Conservation (phyloP, 257 asterid genomes). For the Oldenlandia corymbosa region DNA sequence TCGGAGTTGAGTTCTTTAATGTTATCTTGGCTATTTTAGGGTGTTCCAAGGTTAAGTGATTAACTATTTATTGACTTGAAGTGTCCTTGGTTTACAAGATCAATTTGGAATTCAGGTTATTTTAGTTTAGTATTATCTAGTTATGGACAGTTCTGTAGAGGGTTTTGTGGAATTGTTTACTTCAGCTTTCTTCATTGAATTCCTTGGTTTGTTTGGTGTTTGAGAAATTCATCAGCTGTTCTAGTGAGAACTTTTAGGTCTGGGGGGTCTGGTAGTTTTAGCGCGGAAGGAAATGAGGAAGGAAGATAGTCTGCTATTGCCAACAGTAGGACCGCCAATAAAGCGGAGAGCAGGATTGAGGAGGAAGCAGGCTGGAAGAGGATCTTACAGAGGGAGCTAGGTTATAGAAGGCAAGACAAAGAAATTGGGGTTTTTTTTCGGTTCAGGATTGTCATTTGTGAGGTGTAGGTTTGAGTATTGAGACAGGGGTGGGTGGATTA, state of each 20-base stretch:
- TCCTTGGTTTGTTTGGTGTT: constrained; percentile 15
- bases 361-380: constrained; percentile 99
- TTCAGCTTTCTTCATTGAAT: constrained; percentile 18
- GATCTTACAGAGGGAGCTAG: constrained; percentile 99
- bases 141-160: constrained; percentile 30
- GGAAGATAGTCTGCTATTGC: constrained; percentile 72
- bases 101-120: not conserved
- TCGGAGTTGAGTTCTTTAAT: constrained; percentile 24
- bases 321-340: constrained; percentile 95
- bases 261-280: constrained; percentile 24
- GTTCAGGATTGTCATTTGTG: constrained; percentile 27
- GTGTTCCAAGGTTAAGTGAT: not conserved
- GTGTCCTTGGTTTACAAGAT: constrained; percentile 6
- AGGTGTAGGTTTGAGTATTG: constrained; percentile 40
- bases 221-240: constrained; percentile 17
- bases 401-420: constrained; percentile 18
- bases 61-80: not conserved
- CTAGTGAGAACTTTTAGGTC: constrained; percentile 24
- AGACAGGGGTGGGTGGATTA: constrained; percentile 16
- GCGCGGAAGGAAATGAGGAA: constrained; percentile 59
- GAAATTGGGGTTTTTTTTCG: constrained; percentile 36
- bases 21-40: constrained; percentile 47
- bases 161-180: constrained; percentile 13
- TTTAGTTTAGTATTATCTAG: constrained; percentile 2
- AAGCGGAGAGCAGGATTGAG: constrained; percentile 80